phyloP scores from a whole-genome alignment of 129 eudicot genomes.

The Kitagawia praeruptora region DNA sequence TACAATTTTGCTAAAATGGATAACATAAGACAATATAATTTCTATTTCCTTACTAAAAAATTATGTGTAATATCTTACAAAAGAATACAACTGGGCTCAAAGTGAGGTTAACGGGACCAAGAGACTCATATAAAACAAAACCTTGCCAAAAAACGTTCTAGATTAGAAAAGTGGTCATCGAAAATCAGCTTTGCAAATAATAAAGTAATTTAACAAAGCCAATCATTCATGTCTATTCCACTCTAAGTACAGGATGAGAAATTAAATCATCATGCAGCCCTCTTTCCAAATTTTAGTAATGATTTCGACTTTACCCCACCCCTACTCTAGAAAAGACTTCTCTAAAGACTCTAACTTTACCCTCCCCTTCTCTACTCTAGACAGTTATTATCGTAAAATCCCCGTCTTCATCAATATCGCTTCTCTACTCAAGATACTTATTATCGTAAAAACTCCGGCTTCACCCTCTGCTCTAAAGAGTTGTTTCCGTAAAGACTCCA shows the following conservation, averaged over 20 bases:
- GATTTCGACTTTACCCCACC: background rate
- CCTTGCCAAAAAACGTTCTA: background rate
- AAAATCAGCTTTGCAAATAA: background rate
- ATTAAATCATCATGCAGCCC: background rate
- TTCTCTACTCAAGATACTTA: background rate
- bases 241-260: background rate
- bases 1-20: background rate
- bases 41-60: background rate
- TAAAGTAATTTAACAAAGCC: background rate
- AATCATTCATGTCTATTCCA: background rate
- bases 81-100: background rate
- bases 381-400: too few species aligned
- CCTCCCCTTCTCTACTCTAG: background rate
- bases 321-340: background rate
- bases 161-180: background rate
- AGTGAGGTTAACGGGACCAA: background rate
- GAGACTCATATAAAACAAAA: background rate
- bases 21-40: background rate
- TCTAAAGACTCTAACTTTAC: background rate
- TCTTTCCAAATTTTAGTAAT: background rate
- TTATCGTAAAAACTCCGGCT: background rate
- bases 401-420: background rate
- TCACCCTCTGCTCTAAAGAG: background rate
- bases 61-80: background rate
- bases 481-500: background rate